phyloP scores from a whole-genome alignment of 2,329 filamentous ascomycete species.

The Emmonsiellopsis sp. region DNA sequence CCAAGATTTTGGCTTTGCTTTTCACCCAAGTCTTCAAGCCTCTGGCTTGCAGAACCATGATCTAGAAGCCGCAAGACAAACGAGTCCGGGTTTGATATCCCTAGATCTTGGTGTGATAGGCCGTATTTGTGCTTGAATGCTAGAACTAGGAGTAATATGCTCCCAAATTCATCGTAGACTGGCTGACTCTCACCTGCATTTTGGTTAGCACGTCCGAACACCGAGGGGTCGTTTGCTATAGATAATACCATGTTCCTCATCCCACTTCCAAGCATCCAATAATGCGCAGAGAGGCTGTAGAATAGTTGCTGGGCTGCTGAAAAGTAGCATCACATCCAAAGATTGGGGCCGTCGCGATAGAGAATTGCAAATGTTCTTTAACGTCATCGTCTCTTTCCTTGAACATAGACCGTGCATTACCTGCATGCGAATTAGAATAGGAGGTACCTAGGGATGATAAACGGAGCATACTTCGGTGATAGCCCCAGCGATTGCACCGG shows the following conservation, averaged over 20 bases:
- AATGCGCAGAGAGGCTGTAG: conserved; percentile 50
- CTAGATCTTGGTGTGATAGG: conserved; percentile 44
- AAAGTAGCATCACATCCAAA: conserved; percentile 52
- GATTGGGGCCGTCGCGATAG: conserved; percentile 47
- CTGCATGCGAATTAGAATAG: conserved; percentile 15
- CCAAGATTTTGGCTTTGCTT: conserved; percentile 50
- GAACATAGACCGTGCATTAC: conserved; percentile 49
- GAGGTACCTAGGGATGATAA: conserved; percentile 4
- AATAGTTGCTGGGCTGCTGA: conserved; percentile 47
- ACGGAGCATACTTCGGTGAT: conserved; percentile 53
- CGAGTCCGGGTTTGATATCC: conserved; percentile 40
- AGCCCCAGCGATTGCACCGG: conserved; percentile 73
- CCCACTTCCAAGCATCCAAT: conserved; percentile 56
- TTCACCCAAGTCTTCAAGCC: conserved; percentile 43
- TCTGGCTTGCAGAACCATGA: conserved; percentile 37
- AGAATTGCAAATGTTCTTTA: conserved; percentile 52
- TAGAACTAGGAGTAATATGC: conserved; percentile 50
- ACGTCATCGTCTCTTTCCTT: conserved; percentile 53
- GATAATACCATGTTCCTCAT: conserved; percentile 49
- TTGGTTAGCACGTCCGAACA: conserved; percentile 10
- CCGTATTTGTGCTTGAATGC: conserved; percentile 51
- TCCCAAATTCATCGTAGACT: conserved; percentile 58
- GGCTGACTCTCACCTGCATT: conserved; percentile 50
- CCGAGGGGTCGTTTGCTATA: not conserved
- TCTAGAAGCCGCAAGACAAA: conserved; percentile 50